Base-by-base conservation (phyloP, 768 basidiomycete genomes). In the Russula griseocarnosa region DNA sequence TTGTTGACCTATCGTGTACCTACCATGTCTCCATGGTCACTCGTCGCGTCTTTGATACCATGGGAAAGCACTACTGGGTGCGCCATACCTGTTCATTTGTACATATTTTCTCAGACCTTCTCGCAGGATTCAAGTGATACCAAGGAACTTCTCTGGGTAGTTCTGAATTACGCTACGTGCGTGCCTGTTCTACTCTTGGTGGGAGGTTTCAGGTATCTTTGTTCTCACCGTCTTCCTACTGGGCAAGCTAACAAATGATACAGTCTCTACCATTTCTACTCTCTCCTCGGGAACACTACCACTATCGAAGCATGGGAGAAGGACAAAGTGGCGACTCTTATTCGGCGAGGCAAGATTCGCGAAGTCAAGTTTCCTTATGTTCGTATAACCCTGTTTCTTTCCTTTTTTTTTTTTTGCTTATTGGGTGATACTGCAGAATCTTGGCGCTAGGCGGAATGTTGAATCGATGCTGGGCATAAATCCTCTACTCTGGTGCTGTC, bases 271-370 rank as follows among this genome's bases (percentile, higher is more conserved):
- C 97, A 98, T 68, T 84, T 95, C 66, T 89, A 87, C 70, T 80
- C 82, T 55, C 73, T 98, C 30, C 69, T 82, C 7, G 81, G 81
- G 11, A 99, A 99, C 74, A 85, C 87, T 2, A 99, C 96, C 0
- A 98, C 97, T 0, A 98, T 99, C 55, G 97, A 99, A 76, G 86
- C 90, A 0, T 96, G 92, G 92, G 97, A 99, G 74, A 98, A 98
- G 76, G 94, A 98, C 71, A 95, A 90, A 74, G 93, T 86, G 1
- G 88, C 94, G 5, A 89, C 85, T 0, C 81, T 99, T 69, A 85
- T 92, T 56, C 83, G 89, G 22, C 79, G 88, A 62, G 96, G 95
- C 6, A 92, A 90, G 74, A 88, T 98, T 62, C 84, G 81, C 56
- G 89, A 94, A 76, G 90, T 95, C 70, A 93, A 90, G 74, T 98